Evolutionary conservation across 75 land plant genomes (phyloP).

Genomic region (Sequoia sempervirens): DNA sequence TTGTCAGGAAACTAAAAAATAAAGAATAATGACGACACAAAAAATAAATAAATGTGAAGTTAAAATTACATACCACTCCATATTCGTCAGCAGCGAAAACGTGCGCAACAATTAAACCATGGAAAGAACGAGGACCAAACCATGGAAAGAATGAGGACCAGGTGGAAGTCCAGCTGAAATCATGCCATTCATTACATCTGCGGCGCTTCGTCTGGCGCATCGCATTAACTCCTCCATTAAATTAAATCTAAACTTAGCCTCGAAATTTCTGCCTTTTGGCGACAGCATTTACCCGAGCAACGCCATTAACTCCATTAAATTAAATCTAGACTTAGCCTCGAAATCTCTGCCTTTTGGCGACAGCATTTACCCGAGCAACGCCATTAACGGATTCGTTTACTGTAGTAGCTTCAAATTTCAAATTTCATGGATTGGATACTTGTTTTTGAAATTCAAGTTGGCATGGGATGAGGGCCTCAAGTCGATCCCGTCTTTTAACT

Average conservation of each 20-base stretch:
- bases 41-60: not conserved
- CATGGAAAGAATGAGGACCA: constrained; percentile 83
- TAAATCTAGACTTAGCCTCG: too few species aligned
- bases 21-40: not conserved
- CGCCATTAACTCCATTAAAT: too few species aligned
- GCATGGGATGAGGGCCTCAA: too few species aligned
- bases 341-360: too few species aligned
- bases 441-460: too few species aligned
- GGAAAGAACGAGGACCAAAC: too few species aligned
- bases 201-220: constrained; percentile 60
- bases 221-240: constrained; percentile 94
- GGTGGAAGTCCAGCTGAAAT: constrained; percentile 79
- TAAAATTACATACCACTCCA: constrained; percentile 61
- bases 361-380: too few species aligned
- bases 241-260: constrained; percentile 56
- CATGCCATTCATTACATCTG: constrained; percentile 77
- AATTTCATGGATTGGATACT: too few species aligned
- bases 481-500: too few species aligned
- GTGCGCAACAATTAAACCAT: constrained; percentile 82
- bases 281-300: constrained; percentile 2
- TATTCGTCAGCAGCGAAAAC: constrained; percentile 52
- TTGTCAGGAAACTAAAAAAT: not conserved
- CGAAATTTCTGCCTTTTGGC: constrained; percentile 11
- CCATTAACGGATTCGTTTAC: constrained; percentile 9
- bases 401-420: not conserved